Percentiles rank a stretch among this genome's conserved stretches.
phyloP scores from a whole-genome alignment of 306 rosid species.

The Castanea crenata region DNA sequence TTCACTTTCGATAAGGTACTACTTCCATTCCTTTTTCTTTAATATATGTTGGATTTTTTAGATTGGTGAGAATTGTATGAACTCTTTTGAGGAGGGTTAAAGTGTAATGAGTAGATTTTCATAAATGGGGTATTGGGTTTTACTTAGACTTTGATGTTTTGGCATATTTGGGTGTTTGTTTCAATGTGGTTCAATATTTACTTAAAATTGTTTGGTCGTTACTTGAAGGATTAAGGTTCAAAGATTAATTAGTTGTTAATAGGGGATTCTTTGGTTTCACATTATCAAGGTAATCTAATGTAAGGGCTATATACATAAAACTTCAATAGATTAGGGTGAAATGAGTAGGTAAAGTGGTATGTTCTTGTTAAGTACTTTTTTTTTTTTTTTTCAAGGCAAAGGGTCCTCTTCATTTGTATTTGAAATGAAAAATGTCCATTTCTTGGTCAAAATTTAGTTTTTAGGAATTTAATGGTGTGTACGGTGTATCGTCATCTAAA shows the following conservation, averaged over 20 bases:
- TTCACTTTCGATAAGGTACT: constrained; percentile 90
- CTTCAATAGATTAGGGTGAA: neutral
- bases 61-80: neutral
- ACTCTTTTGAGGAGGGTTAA: neutral
- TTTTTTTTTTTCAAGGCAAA: too few relatives aligned
- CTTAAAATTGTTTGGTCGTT: neutral
- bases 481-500: too few relatives aligned
- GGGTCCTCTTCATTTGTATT: too few relatives aligned
- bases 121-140: neutral
- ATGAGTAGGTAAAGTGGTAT: too few relatives aligned
- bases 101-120: neutral
- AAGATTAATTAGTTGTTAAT: neutral
- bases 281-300: neutral
- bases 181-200: neutral
- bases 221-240: neutral
- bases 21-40: neutral
- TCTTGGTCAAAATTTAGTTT: too few relatives aligned
- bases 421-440: too few relatives aligned
- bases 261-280: neutral
- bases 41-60: neutral
- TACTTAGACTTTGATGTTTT: too few relatives aligned
- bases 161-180: neutral
- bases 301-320: neutral
- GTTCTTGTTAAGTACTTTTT: too few relatives aligned
- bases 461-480: too few relatives aligned